These are phyloP conservation scores for Calonectria pauciramosa DNA, from an alignment of 2,329 filamentous ascomycete species.

Conservation along the genomic window DNA sequence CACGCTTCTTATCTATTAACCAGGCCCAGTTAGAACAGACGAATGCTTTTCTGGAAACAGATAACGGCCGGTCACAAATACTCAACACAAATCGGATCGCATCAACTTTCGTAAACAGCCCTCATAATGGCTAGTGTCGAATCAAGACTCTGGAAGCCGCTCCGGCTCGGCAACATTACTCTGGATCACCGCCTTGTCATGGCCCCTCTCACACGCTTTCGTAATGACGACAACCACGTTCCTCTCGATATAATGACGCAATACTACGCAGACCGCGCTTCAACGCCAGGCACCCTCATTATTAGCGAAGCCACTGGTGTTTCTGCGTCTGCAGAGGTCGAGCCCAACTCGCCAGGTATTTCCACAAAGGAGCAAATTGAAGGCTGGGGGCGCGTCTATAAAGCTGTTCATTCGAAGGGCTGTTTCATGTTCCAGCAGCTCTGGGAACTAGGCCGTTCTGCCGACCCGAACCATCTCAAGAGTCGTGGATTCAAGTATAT, in stretches of 20 bases:
- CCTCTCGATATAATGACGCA: conserved; percentile 48
- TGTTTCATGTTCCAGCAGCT: conserved; percentile 76
- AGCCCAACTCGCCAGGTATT: conserved; percentile 67
- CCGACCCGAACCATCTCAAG: conserved; percentile 30
- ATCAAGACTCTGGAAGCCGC: conserved; percentile 49
- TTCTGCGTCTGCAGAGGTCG: conserved; percentile 45
- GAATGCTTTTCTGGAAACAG: not conserved
- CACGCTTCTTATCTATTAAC: not conserved
- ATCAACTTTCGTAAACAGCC: conserved; percentile 25
- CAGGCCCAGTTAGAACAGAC: not conserved
- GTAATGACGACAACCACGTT: conserved; percentile 56
- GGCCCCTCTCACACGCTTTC: conserved; percentile 69
- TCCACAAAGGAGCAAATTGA: conserved; percentile 67
- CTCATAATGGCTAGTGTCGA: conserved; percentile 29
- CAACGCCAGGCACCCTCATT: conserved; percentile 57
- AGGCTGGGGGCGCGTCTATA: conserved; percentile 72
- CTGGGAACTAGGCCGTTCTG: conserved; percentile 72
- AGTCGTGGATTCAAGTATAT: conserved; percentile 45
- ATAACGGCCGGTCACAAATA: conserved; percentile 39
- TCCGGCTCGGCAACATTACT: conserved; percentile 54
- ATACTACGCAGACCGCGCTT: conserved; percentile 62
- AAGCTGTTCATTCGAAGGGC: conserved; percentile 74
- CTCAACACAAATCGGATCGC: conserved; percentile 30
- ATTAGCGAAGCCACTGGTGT: conserved; percentile 62
- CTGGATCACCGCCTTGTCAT: conserved; percentile 63